phyloP scores from a whole-genome alignment of 495 filamentous ascomycete genomes.

The Beverwykella pulmonaria region DNA sequence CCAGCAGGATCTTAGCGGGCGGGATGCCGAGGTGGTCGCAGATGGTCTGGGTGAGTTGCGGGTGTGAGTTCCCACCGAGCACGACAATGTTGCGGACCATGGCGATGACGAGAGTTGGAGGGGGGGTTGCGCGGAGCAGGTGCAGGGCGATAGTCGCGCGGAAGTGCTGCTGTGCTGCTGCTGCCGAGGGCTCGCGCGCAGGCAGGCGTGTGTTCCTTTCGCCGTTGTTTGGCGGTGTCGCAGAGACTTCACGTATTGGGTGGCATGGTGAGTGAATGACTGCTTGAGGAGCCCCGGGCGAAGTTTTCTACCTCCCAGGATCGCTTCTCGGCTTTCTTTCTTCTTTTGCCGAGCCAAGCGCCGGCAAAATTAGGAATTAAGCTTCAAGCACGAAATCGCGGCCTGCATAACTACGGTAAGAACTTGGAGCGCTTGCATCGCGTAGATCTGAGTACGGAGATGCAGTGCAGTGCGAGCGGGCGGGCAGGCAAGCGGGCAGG shows the following conservation, averaged over 20 bases:
- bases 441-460: not conserved
- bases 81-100: conserved; percentile 98
- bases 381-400: conserved; percentile 18
- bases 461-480: too few relatives aligned
- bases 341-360: conserved; percentile 26
- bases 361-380: conserved; percentile 2
- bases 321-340: not conserved
- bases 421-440: not conserved
- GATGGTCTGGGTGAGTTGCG: conserved; percentile 78
- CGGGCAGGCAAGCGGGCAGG: too few relatives aligned
- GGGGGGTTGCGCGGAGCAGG: not conserved
- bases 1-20: conserved; percentile 75
- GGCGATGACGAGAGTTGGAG: conserved; percentile 7
- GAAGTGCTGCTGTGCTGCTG: not conserved
- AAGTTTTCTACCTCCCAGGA: conserved; percentile 26
- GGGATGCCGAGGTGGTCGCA: conserved; percentile 86
- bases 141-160: not conserved
- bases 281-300: not conserved
- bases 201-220: not conserved
- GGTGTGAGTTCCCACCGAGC: conserved; percentile 91
- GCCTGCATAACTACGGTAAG: conserved; percentile 2
- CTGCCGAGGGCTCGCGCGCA: not conserved
- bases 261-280: conserved; percentile 29
- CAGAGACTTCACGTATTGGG: conserved; percentile 11
- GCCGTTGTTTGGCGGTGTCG: conserved; percentile 6